Base-by-base conservation (phyloP, 2,329 filamentous ascomycete species). In the Diplodia intermedia region DNA sequence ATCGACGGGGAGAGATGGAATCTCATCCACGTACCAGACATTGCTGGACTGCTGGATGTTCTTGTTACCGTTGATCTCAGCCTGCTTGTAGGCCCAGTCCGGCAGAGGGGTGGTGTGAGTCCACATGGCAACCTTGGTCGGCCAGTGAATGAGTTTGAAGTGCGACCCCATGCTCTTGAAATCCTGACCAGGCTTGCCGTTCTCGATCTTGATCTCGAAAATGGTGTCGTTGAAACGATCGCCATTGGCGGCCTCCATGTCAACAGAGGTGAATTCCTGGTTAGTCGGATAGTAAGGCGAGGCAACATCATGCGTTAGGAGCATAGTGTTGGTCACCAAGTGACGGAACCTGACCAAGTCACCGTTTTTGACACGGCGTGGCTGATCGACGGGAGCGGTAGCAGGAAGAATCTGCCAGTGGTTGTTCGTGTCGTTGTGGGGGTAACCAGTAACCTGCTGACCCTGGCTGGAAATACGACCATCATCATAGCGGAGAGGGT, bases 51-150 rank as follows among this genome's bases (percentile, higher is more conserved):
- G 91, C 33, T 89, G 85, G 66, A 96, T 84, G 78, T 97, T 96
- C 87, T 99, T 99, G 86, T 99, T 99, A 69, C 95, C 95, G 80
- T 99, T 99, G 84, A 99, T 97, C 79, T 99, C 95, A 76, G 97
- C 94, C 80, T 99, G 95, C 80, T 96, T 95, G 83, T 91, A 94
- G 31, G 87, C 95, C 95, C 95, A 99, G 4, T 99, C 95, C 4
- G 95, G 95, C n/a, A 99, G 88, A 61, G 95, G 92, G 69, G 89
- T 95, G 43, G 91, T 91, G 80, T 98, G 94, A 33, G 95, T 99
- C 95, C 95, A 99, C 94, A 99, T 97, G 72, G 95, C 94, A 62
- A 99, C 95, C 79, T 96, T 97, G 79, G 93, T 96, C 8, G 94
- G 93, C 75, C 91, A 89, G 80, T 99, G 95, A 73, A 99, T 88